Percentiles rank a stretch among this genome's conserved stretches.
Evolutionary conservation across 1,284 basidiomycete species (phyloP).

Genomic region (Ustilago vetiveriae): DNA sequence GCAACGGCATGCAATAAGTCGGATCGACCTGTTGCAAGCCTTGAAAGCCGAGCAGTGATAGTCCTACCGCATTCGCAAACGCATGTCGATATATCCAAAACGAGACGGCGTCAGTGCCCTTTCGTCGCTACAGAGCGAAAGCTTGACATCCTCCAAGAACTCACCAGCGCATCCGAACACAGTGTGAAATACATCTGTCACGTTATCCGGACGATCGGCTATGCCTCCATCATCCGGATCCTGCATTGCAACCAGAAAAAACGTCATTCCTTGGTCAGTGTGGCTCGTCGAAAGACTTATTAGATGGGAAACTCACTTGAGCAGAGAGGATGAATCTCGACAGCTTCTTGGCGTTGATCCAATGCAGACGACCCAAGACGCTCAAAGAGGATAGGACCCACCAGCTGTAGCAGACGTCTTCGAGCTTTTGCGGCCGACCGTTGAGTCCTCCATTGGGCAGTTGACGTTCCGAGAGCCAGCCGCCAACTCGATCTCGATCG

Average conservation of each 20-base stretch:
- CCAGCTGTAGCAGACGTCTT: conserved; percentile 97
- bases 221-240: conserved; percentile 92
- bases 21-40: conserved; percentile 86
- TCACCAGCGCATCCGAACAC: conserved; percentile 88
- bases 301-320: conserved; percentile 72
- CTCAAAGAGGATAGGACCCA: conserved; percentile 92
- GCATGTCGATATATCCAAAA: too few relatives aligned
- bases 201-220: conserved; percentile 90
- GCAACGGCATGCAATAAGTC: conserved; percentile 92
- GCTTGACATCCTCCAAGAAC: too few relatives aligned
- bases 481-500: conserved; percentile 73
- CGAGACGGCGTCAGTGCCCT: too few relatives aligned
- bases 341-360: conserved; percentile 90
- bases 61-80: conserved; percentile 72
- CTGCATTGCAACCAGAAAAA: conserved; percentile 69
- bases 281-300: not conserved
- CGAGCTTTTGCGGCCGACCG: conserved; percentile 95
- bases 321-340: conserved; percentile 83
- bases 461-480: conserved; percentile 94
- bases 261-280: not conserved
- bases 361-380: conserved; percentile 82
- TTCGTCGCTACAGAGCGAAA: too few relatives aligned
- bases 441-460: conserved; percentile 92
- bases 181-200: conserved; percentile 96
- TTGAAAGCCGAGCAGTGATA: conserved; percentile 89